A percentile compares a stretch with the other conserved stretches of the same genome.
Evolutionary conservation across 2,329 filamentous ascomycete genomes (phyloP).

Genomic region (Hypoxylon sp.): DNA sequence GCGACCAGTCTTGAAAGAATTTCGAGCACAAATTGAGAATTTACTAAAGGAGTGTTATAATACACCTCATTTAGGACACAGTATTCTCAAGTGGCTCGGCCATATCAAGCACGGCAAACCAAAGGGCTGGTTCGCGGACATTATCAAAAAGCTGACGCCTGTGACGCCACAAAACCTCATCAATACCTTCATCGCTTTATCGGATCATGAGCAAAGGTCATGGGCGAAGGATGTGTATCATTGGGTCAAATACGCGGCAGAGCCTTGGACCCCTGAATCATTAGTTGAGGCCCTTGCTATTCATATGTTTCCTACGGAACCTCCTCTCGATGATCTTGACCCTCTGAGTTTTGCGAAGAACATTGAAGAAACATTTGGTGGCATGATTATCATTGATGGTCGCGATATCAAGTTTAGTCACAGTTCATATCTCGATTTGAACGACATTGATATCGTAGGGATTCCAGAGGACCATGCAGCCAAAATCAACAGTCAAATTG

Average conservation of each 20-base stretch:
- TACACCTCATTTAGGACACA: constrained; percentile 8
- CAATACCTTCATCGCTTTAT: neutral
- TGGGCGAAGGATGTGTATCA: constrained; percentile 14
- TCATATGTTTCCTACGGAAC: neutral
- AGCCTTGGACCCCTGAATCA: constrained; percentile 21
- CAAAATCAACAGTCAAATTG: constrained; percentile 13
- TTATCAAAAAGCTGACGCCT: neutral
- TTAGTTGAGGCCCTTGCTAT: constrained; percentile 5
- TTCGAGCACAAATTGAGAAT: constrained; percentile 4
- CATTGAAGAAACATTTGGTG: constrained; percentile 12
- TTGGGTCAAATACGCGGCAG: constrained; percentile 20
- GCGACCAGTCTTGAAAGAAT: neutral
- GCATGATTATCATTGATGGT: constrained; percentile 15
- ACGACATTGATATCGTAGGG: constrained; percentile 8
- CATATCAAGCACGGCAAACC: constrained; percentile 3
- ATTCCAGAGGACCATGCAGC: constrained; percentile 1
- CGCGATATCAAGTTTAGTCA: constrained; percentile 30
- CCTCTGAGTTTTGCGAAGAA: neutral
- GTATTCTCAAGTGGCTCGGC: constrained; percentile 15
- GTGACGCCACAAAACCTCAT: neutral
- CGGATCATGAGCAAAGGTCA: neutral
- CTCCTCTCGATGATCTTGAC: constrained; percentile 19
- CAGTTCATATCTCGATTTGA: constrained; percentile 12
- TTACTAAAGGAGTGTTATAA: neutral
- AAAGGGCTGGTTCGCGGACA: neutral